These are phyloP conservation scores for Cladosporium sp. DNA, from an alignment of 2,329 filamentous ascomycete genomes.

Conservation along the genomic window DNA sequence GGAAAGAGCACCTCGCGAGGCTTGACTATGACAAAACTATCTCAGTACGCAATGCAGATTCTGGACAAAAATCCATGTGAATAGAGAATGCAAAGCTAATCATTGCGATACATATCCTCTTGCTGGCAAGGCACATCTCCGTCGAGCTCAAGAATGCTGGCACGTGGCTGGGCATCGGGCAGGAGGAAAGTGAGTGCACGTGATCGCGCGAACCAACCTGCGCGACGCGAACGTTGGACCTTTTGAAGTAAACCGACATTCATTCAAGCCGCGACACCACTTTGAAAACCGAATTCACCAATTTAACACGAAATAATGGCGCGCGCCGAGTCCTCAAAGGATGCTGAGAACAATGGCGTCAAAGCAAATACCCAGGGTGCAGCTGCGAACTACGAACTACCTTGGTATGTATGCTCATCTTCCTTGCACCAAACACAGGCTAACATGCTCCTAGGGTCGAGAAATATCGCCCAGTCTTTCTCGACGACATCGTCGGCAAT, in stretches of 20 bases:
- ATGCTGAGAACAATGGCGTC: slow-evolving; percentile 40
- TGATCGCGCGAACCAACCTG: too few species aligned
- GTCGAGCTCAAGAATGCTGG: too few species aligned
- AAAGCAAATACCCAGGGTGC: slow-evolving; percentile 37
- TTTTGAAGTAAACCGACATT: too few species aligned
- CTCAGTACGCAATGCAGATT: too few species aligned
- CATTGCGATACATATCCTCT: too few species aligned
- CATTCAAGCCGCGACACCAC: not conserved
- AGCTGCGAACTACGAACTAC: slow-evolving; percentile 64
- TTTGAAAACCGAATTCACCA: not conserved
- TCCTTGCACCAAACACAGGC: not conserved
- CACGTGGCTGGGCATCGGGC: too few species aligned
- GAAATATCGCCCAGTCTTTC: slow-evolving; percentile 91
- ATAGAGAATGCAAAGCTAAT: too few species aligned
- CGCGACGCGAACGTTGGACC: too few species aligned
- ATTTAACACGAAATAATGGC: slow-evolving; percentile 35
- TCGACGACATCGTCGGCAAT: slow-evolving; percentile 97
- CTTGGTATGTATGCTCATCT: slow-evolving; percentile 55
- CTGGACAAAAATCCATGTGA: too few species aligned
- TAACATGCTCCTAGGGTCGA: slow-evolving; percentile 67
- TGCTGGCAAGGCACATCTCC: too few species aligned
- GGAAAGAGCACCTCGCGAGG: not conserved
- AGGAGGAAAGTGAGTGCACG: too few species aligned
- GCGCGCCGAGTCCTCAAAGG: slow-evolving; percentile 47
- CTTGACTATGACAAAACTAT: too few species aligned